phyloP scores from a whole-genome alignment of 2,329 filamentous ascomycete species.

The Rhynchosporium agropyri region DNA sequence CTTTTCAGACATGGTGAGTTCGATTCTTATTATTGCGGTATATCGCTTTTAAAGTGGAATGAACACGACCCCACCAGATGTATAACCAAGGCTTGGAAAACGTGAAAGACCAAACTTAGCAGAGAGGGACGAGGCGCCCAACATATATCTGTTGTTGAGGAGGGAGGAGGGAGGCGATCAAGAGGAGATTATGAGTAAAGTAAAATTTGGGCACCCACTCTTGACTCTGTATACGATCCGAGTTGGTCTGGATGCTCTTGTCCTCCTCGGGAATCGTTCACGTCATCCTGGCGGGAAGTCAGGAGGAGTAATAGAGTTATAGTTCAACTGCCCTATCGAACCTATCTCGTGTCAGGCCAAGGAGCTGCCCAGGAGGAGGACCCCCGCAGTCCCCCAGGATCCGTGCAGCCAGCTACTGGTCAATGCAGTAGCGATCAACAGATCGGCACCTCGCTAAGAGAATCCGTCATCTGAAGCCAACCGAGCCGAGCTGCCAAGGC shows the following conservation, averaged over 20 bases:
- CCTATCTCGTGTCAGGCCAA: constrained; percentile 1
- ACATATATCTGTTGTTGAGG: constrained; percentile 3
- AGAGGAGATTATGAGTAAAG: constrained; percentile 11
- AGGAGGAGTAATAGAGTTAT: background rate
- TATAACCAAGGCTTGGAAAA: constrained; percentile 8
- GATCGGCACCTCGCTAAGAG: constrained; percentile 12
- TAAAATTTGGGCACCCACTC: constrained; percentile 2
- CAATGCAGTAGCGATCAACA: constrained; percentile 10
- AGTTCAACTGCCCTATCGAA: too few relatives aligned
- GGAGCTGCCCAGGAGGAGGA: constrained; percentile 4
- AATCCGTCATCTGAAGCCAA: background rate
- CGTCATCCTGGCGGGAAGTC: constrained; percentile 1
- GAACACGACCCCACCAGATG: background rate
- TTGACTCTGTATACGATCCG: background rate
- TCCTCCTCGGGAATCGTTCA: constrained; percentile 8
- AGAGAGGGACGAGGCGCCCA: constrained; percentile 9
- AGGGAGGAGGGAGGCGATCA: background rate
- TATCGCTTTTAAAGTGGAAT: background rate
- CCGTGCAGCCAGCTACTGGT: background rate
- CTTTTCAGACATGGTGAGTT: constrained; percentile 13
- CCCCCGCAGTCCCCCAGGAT: constrained; percentile 8
- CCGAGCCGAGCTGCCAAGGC: background rate
- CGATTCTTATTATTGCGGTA: background rate
- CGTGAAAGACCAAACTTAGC: background rate
- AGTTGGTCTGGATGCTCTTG: background rate